Percentiles rank a stretch among this genome's conserved stretches.
These are phyloP conservation scores for Haematococcus sp. DNA, from an alignment of 139 green algal species.

Conservation along the genomic window DNA sequence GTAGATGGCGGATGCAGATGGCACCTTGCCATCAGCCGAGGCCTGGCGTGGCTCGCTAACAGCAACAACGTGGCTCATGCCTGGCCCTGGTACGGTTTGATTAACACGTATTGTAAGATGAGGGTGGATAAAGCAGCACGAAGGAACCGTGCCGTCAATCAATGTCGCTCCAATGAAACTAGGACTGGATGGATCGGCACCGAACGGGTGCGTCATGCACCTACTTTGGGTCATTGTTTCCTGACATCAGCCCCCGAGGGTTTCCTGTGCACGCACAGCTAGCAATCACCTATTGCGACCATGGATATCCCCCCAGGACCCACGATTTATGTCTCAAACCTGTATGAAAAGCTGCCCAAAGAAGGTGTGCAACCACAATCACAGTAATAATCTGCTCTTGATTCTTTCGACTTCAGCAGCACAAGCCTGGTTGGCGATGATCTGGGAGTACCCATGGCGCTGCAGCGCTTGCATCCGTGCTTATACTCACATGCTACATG, in stretches of 20 bases:
- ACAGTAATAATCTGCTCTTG: neutral
- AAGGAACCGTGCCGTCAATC: too few species aligned
- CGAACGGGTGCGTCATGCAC: too few species aligned
- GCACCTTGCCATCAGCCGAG: constrained; percentile 13
- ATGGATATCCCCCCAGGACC: constrained; percentile 78
- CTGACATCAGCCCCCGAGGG: too few species aligned
- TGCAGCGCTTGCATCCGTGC: neutral
- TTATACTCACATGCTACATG: neutral
- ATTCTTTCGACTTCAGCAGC: neutral
- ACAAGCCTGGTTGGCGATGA: neutral
- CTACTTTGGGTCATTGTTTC: too few species aligned
- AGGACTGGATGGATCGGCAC: too few species aligned
- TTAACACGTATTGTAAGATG: too few species aligned
- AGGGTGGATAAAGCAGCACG: too few species aligned
- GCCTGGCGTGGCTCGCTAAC: too few species aligned
- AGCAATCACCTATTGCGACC: neutral
- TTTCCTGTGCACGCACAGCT: neutral
- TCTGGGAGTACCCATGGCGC: too few species aligned
- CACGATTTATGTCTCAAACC: constrained; percentile 94
- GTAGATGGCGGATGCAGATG: constrained; percentile 43
- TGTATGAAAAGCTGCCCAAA: constrained; percentile 93
- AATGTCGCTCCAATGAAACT: too few species aligned
- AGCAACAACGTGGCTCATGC: too few species aligned
- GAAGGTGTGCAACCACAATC: constrained; percentile 59
- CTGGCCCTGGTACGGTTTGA: too few species aligned